Base-by-base conservation (phyloP, 2,329 filamentous ascomycete genomes). In the Lithohypha guttulata region DNA sequence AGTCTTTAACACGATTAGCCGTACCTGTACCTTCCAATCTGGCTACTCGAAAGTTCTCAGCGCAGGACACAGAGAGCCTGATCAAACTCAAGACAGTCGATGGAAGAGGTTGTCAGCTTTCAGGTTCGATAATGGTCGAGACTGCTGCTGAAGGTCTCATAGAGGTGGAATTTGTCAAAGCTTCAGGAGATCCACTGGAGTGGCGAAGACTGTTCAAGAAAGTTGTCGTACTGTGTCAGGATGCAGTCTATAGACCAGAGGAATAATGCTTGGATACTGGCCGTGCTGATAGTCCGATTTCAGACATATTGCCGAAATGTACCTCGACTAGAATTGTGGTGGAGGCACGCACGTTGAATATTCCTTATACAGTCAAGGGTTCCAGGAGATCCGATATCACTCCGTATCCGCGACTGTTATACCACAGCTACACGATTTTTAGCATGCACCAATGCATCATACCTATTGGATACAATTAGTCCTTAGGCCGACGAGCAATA, bases 121-220 rank as follows among this genome's bases (percentile, higher is more conserved):
- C 63, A 25, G 64, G 64, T 3, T 64, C 64, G 22, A 60, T 67
- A 7, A 51, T 63, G 6, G 55, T 66, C 32, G 63, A 67, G 34
- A 56, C 54, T 34, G 61, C 66, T 2, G 64, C 65, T 1, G 65
- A 63, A 13, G 79, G 82, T 44, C 61, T 89, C 21, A 70, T 87
- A 17, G 87, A 95, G 59, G 83, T 95, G 19, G 73, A 85, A 36
- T 96, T 98, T 57, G 75, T 93, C 49, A 98, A 98, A 64, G 73
- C 84, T 39, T 95, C 94, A 64, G 91, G 91, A 4, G 91, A 98
- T 65, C 91, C 91, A 4, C 64, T 98, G 34, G 89, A 96, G 65
- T 98, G 93, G 91, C 75, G 91, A 44, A 70, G 91, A 22, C 85
- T 98, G 58, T 98, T 98, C 69, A 98, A 98, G 64, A 87, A 85